phyloP scores from a whole-genome alignment of 1,284 basidiomycete species.

The Grifola frondosa region DNA sequence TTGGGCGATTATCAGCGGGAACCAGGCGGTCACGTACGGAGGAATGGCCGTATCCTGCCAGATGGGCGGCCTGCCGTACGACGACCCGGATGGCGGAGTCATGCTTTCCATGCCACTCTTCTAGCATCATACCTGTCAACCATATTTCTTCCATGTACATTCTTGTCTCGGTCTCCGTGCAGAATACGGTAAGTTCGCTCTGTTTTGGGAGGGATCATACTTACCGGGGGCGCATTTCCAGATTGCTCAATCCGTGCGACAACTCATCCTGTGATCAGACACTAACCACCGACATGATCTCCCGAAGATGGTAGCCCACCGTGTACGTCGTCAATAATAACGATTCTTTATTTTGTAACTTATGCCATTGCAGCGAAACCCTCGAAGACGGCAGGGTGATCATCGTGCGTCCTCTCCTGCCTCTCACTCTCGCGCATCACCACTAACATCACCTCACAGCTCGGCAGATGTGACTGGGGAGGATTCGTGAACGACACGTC shows the following conservation, averaged over 20 bases:
- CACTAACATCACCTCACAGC: constrained; percentile 37
- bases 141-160: constrained; percentile 4
- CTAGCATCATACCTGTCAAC: constrained; percentile 53
- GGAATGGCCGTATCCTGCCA: constrained; percentile 43
- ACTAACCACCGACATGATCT: constrained; percentile 48
- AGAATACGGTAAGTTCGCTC: constrained; percentile 48
- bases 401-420: constrained; percentile 22
- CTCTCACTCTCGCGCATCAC: background rate
- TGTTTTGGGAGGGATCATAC: no score
- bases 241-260: constrained; percentile 68
- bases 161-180: constrained; percentile 9
- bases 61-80: constrained; percentile 49
- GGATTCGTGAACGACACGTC: constrained; percentile 69
- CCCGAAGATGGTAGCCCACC: constrained; percentile 66
- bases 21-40: constrained; percentile 54
- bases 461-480: constrained; percentile 64
- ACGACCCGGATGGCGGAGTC: constrained; percentile 72
- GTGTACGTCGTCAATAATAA: constrained; percentile 45
- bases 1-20: constrained; percentile 64
- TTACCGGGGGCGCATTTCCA: constrained; percentile 24
- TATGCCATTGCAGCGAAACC: no score
- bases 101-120: no score
- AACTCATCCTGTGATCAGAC: constrained; percentile 66
- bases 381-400: constrained; percentile 45
- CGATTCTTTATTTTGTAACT: no score